These are phyloP conservation scores for Botrytis sinoallii DNA, from an alignment of 2,329 filamentous ascomycete genomes.

Conservation along the genomic window DNA sequence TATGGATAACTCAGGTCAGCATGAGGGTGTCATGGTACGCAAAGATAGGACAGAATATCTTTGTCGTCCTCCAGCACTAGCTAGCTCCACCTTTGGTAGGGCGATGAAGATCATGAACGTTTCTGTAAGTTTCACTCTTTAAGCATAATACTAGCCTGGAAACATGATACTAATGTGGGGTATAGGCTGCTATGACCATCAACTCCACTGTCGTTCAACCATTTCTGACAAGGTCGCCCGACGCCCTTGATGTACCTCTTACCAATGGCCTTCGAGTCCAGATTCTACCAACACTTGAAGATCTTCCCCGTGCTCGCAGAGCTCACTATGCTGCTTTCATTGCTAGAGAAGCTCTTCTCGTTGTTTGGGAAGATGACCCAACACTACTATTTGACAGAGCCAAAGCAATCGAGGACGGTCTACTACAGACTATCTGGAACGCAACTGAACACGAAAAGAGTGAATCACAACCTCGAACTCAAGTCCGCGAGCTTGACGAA, in stretches of 20 bases:
- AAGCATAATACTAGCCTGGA: background rate
- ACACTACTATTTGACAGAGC: slow-evolving; percentile 67
- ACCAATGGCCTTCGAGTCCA: slow-evolving; percentile 75
- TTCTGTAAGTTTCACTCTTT: slow-evolving; percentile 48
- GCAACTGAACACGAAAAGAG: slow-evolving; percentile 53
- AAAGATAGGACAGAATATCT: slow-evolving; percentile 68
- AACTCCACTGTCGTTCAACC: slow-evolving; percentile 78
- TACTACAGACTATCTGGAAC: slow-evolving; percentile 76
- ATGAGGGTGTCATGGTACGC: slow-evolving; percentile 70
- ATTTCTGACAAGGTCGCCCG: slow-evolving; percentile 69
- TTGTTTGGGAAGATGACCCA: slow-evolving; percentile 82
- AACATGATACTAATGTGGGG: background rate
- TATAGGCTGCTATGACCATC: slow-evolving; percentile 72
- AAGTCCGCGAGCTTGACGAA: slow-evolving; percentile 61
- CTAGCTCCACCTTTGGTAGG: slow-evolving; percentile 58
- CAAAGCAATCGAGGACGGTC: slow-evolving; percentile 68
- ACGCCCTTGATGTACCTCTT: slow-evolving; percentile 71
- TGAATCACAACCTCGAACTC: slow-evolving; percentile 47
- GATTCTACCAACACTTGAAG: slow-evolving; percentile 68
- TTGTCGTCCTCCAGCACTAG: slow-evolving; percentile 65
- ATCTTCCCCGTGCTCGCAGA: slow-evolving; percentile 68
- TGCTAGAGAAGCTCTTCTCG: slow-evolving; percentile 63
- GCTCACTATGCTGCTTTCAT: slow-evolving; percentile 80
- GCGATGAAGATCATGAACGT: slow-evolving; percentile 68
- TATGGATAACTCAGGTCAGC: slow-evolving; percentile 61